Evolutionary conservation across 805 yeast species (phyloP).

Genomic region (Kluyveromyces siamensis): DNA sequence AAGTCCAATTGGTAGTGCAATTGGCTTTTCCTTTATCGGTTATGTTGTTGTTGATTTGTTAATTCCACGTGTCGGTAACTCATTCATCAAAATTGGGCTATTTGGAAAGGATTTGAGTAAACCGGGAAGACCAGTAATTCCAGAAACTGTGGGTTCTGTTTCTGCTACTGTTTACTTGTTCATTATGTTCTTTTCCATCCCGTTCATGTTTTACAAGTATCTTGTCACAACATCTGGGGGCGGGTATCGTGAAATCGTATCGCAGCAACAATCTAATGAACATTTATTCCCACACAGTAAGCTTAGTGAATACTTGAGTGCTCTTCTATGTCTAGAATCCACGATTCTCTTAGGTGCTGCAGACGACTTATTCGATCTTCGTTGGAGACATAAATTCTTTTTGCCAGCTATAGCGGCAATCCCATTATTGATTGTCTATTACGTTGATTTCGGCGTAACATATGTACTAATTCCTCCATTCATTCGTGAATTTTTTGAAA

Average conservation of each 20-base stretch:
- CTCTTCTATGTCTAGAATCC: slow-evolving; percentile 72
- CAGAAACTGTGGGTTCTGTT: slow-evolving; percentile 91
- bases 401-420: slow-evolving; percentile 91
- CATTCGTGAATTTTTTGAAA: slow-evolving; percentile 34
- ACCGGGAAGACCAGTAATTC: slow-evolving; percentile 59
- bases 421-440: slow-evolving; percentile 84
- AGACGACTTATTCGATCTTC: slow-evolving; percentile 89
- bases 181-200: slow-evolving; percentile 75
- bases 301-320: slow-evolving; percentile 78
- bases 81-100: slow-evolving; percentile 73
- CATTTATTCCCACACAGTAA: slow-evolving; percentile 65
- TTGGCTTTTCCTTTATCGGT: slow-evolving; percentile 63
- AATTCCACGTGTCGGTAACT: slow-evolving; percentile 59
- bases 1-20: slow-evolving; percentile 35
- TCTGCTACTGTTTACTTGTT: slow-evolving; percentile 75
- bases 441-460: slow-evolving; percentile 90
- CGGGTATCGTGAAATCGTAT: slow-evolving; percentile 36
- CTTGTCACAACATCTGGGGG: slow-evolving; percentile 56
- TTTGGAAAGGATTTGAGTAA: slow-evolving; percentile 80
- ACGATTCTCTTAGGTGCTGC: slow-evolving; percentile 81
- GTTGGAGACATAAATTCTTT: slow-evolving; percentile 97
- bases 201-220: slow-evolving; percentile 75
- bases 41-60: slow-evolving; percentile 48
- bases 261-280: slow-evolving; percentile 9
- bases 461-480: slow-evolving; percentile 74